Conservation (phyloP, 176 grass and related monocot genomes). For the Lolium perenne region DNA sequence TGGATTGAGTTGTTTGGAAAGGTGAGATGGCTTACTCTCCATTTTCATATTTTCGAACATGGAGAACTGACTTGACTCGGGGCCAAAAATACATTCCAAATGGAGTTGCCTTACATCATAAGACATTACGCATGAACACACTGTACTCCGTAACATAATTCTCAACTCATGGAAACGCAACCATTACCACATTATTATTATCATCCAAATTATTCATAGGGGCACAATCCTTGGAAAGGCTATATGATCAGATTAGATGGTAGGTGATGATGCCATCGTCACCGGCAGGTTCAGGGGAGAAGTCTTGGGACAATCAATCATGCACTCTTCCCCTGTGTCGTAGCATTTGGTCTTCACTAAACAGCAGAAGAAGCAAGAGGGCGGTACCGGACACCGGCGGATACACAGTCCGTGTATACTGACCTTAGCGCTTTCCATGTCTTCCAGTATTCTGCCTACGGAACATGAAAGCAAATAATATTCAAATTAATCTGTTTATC, state of each 20-base stretch:
- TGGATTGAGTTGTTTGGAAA: not conserved
- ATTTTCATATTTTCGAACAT: no score
- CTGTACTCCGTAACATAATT: not conserved
- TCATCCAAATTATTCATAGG: not conserved
- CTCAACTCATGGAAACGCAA: not conserved
- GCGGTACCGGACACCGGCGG: not conserved
- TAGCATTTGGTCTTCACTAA: not conserved
- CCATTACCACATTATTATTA: not conserved
- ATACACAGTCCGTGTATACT: not conserved
- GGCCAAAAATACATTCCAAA: no score
- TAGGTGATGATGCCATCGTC: not conserved
- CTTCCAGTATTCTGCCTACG: not conserved
- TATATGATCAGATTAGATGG: not conserved
- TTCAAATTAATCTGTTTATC: not conserved
- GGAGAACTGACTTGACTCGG: no score
- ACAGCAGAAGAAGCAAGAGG: not conserved
- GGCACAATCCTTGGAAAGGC: not conserved
- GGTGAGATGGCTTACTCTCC: not conserved
- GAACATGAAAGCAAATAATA: not conserved
- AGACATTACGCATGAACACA: no score
- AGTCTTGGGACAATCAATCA: not conserved
- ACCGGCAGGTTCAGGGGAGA: not conserved
- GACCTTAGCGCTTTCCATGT: not conserved
- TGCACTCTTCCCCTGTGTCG: not conserved
- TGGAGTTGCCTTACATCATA: no score